Conservation (phyloP, 2,329 filamentous ascomycete species). For the Lachnum nothofagi region DNA sequence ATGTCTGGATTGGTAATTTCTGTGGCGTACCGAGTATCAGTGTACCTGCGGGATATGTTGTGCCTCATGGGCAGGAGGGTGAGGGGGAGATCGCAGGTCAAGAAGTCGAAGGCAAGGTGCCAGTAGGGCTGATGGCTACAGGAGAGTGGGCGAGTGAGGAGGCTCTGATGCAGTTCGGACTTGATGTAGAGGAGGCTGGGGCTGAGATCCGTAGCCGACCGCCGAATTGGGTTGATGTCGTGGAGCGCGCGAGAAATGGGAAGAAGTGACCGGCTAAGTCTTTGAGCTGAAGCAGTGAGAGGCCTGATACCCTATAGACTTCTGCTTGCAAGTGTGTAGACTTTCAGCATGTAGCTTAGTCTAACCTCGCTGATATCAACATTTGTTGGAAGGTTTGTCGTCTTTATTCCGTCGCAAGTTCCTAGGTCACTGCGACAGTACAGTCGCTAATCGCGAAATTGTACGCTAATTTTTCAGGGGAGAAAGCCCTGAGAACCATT, state of each 20-base stretch:
- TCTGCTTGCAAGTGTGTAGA: too few relatives aligned
- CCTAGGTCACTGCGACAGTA: too few relatives aligned
- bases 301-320: too few relatives aligned
- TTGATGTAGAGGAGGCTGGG: conserved; percentile 43
- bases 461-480: too few relatives aligned
- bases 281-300: too few relatives aligned
- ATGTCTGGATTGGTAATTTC: conserved; percentile 78
- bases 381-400: too few relatives aligned
- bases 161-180: conserved; percentile 53
- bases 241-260: conserved; percentile 14
- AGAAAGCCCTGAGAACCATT: too few relatives aligned
- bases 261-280: too few relatives aligned
- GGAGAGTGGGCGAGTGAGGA: conserved; percentile 64
- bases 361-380: too few relatives aligned
- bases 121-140: conserved; percentile 57
- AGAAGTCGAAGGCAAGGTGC: conserved; percentile 49
- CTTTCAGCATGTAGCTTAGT: too few relatives aligned
- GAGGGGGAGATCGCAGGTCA: conserved; percentile 14
- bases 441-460: too few relatives aligned
- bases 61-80: conserved; percentile 14
- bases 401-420: too few relatives aligned
- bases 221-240: conserved; percentile 20
- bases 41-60: conserved; percentile 66
- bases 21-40: conserved; percentile 69
- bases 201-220: conserved; percentile 11